Evolutionary conservation across 139 green algal species (phyloP).

Genomic region (Chlamydomonas schloesseri): DNA sequence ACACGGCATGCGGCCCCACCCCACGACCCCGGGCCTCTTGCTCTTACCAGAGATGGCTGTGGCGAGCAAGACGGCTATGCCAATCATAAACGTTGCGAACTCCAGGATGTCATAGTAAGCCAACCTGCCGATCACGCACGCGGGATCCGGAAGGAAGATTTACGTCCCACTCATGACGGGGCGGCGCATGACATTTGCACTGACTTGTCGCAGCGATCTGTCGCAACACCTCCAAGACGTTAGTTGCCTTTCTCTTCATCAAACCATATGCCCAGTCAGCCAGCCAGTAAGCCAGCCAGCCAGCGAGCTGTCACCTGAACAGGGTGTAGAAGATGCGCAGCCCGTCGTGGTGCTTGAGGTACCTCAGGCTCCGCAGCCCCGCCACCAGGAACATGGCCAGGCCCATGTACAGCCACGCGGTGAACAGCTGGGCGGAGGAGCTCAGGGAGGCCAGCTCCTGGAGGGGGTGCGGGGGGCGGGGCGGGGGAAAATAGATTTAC

Average conservation of each 20-base stretch:
- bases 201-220: no score
- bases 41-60: no score
- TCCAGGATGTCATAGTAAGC: background rate
- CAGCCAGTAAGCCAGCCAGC: background rate
- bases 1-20: no score
- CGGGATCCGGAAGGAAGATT: no score
- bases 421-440: background rate
- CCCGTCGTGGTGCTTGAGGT: slow-evolving; percentile 2
- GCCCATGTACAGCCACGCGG: background rate
- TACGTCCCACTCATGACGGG: no score
- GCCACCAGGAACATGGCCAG: slow-evolving; percentile 5
- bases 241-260: no score
- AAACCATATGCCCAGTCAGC: no score
- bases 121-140: no score
- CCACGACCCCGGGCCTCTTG: no score
- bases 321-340: slow-evolving; percentile 31
- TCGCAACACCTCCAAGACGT: no score
- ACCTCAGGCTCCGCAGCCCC: background rate
- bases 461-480: background rate
- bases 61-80: background rate
- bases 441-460: background rate
- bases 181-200: no score
- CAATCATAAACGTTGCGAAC: background rate
- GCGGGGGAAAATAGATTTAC: no score
- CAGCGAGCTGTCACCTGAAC: background rate